These are phyloP conservation scores for Candida golubevii DNA, from an alignment of 805 yeast species.

Conservation along the genomic window DNA sequence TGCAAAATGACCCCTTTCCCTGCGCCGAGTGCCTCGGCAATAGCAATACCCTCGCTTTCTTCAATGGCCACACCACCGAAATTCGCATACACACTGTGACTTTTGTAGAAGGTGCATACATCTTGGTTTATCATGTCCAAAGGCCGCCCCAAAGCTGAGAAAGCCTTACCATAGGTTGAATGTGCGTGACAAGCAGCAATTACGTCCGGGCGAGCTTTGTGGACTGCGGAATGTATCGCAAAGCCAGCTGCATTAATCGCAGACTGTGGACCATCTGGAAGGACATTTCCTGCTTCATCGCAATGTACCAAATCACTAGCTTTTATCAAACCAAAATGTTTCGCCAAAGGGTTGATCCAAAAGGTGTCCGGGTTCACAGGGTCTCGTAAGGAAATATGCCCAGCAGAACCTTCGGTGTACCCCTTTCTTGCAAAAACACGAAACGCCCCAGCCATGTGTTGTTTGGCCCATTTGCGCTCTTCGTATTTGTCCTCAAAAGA, in stretches of 20 bases:
- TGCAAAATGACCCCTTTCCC: conserved; percentile 57
- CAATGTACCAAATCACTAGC: conserved; percentile 42
- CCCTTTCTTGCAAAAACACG: conserved; percentile 78
- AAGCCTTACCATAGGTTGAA: conserved; percentile 61
- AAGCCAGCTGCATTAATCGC: conserved; percentile 68
- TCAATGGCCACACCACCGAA: conserved; percentile 81
- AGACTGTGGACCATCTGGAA: conserved; percentile 52
- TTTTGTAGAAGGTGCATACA: conserved; percentile 60
- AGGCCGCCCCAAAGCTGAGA: conserved; percentile 58
- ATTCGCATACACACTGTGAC: conserved; percentile 59
- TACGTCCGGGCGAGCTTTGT: conserved; percentile 65
- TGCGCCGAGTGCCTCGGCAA: conserved; percentile 59
- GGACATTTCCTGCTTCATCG: conserved; percentile 57
- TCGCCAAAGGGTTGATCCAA: conserved; percentile 88
- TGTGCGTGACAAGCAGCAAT: conserved; percentile 72
- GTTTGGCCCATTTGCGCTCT: conserved; percentile 51
- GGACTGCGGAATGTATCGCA: conserved; percentile 63
- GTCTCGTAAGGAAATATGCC: conserved; percentile 82
- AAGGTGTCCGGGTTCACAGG: conserved; percentile 77
- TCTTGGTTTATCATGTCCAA: conserved; percentile 82
- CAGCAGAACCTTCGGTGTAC: conserved; percentile 74
- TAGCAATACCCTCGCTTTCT: conserved; percentile 54
- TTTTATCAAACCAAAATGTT: conserved; percentile 52
- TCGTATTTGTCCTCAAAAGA: conserved; percentile 44
- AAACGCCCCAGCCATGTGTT: conserved; percentile 85